Conservation (phyloP, 768 basidiomycete genomes). For the Pilatotrama ljubarskyi region DNA sequence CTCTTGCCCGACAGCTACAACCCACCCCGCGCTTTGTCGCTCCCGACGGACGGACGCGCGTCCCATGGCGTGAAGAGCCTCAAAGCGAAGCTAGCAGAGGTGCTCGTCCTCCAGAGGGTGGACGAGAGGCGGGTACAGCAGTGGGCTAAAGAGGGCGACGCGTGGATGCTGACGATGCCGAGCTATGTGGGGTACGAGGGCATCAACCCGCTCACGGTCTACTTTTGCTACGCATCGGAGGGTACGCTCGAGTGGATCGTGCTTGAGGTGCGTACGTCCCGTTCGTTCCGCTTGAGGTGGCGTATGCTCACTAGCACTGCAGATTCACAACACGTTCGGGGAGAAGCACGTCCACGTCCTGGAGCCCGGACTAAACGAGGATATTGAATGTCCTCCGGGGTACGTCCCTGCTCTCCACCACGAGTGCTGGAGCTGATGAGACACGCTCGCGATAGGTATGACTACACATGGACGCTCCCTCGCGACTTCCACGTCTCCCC, state of each 20-base stretch:
- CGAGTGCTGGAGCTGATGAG: neutral
- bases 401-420: neutral
- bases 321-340: constrained; percentile 77
- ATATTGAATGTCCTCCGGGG: constrained; percentile 37
- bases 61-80: constrained; percentile 17
- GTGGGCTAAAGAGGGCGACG: constrained; percentile 35
- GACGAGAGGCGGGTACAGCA: neutral
- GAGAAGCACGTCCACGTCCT: constrained; percentile 66
- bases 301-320: neutral
- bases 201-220: constrained; percentile 70
- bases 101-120: constrained; percentile 37
- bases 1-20: constrained; percentile 21
- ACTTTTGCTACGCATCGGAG: constrained; percentile 54
- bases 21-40: neutral
- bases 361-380: constrained; percentile 46
- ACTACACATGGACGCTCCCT: constrained; percentile 65
- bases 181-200: constrained; percentile 65
- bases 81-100: constrained; percentile 40
- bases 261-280: constrained; percentile 49
- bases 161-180: constrained; percentile 79
- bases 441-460: constrained; percentile 38
- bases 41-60: neutral
- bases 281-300: neutral
- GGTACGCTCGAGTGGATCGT: constrained; percentile 44
- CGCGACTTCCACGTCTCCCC: constrained; percentile 77